Base-by-base conservation (phyloP, 345 rosid genomes). In the Dipteronia sinensis region DNA sequence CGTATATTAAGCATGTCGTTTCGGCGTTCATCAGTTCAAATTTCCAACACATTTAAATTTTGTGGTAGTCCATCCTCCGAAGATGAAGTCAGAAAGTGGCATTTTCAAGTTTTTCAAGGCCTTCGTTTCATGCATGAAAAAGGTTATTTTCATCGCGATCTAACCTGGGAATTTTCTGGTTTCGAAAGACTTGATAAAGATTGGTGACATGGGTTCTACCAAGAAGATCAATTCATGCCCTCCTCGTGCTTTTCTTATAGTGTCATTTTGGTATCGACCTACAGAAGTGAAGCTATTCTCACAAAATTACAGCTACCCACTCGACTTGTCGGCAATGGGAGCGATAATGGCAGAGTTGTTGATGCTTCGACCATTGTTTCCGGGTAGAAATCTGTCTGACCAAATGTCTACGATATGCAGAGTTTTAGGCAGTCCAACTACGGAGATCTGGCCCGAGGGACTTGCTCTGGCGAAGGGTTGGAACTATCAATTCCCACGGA, bases 101-200 rank as follows among this genome's bases (percentile, higher is more conserved):
- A 82, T 76, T 82, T 88, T 56, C 90, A 88, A 73, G 80, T 86
- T 15, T 86, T 88, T 65, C 85, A 85, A 62, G 87, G 87, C 55
- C 88, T 86, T 42, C 78, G 83, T 40, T 74, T 82, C 80, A 79
- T 86, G 86, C 85, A 86, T 42, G 81, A 77, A 19, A 83, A 67
- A 19, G 88, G 88, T n/a, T 86, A 86, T 72, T 87, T 87, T 58
- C 90, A 87, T 62, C 86, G 90, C 51, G 87, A 87, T 27, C 76
- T 85, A 88, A 78, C 89, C 88, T 65, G 86, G 79, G 55, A 88
- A 88, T 63, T 51, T 87, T 77, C 73, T 87, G 72, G 82, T 82
- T 25, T 55, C 85, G 2, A 82, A 82, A 71, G 79, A 69, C 17
- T 16, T 70, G 0, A 79, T 86, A n/a, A 88, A 86, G 73, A 78